Evolutionary conservation across 805 yeast species (phyloP).

Genomic region (Lipomyces kockii): DNA sequence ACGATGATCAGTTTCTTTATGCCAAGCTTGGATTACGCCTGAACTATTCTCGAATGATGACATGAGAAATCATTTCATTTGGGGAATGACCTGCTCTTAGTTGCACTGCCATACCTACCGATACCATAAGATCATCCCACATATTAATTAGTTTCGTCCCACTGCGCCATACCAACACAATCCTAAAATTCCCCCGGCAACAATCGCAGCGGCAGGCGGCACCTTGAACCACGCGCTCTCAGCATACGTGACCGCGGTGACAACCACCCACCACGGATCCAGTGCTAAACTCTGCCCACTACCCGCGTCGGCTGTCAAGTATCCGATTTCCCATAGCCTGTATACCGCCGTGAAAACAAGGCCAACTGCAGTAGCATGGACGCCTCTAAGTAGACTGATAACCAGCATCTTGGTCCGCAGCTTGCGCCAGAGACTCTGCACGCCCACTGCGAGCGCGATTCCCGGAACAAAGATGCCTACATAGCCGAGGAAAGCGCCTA

Average conservation of each 20-base stretch:
- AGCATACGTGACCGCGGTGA: slow-evolving; percentile 23
- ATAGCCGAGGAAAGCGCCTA: slow-evolving; percentile 24
- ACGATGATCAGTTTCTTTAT: too few species aligned
- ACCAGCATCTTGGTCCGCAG: slow-evolving; percentile 12
- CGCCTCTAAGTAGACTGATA: slow-evolving; percentile 22
- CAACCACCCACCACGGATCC: slow-evolving; percentile 31
- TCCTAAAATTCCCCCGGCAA: slow-evolving; percentile 23
- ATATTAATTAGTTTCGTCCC: background rate
- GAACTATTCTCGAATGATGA: too few species aligned
- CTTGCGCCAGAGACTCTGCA: slow-evolving; percentile 17
- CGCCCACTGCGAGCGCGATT: slow-evolving; percentile 19
- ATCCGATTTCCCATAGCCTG: slow-evolving; percentile 26
- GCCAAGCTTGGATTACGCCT: too few species aligned
- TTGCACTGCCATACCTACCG: too few species aligned
- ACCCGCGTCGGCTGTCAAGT: slow-evolving; percentile 1
- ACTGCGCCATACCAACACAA: slow-evolving; percentile 20
- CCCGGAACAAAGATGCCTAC: slow-evolving; percentile 28
- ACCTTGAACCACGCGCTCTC: slow-evolving; percentile 15
- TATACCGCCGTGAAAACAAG: slow-evolving; percentile 25
- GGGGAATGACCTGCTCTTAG: too few species aligned
- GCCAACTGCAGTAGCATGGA: slow-evolving; percentile 25
- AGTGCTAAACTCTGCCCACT: slow-evolving; percentile 16
- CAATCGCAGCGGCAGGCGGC: slow-evolving; percentile 21
- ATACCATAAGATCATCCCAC: too few species aligned
- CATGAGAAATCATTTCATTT: too few species aligned